Evolutionary conservation across 768 basidiomycete species (phyloP).

Genomic region (Rhizopogon sp.): DNA sequence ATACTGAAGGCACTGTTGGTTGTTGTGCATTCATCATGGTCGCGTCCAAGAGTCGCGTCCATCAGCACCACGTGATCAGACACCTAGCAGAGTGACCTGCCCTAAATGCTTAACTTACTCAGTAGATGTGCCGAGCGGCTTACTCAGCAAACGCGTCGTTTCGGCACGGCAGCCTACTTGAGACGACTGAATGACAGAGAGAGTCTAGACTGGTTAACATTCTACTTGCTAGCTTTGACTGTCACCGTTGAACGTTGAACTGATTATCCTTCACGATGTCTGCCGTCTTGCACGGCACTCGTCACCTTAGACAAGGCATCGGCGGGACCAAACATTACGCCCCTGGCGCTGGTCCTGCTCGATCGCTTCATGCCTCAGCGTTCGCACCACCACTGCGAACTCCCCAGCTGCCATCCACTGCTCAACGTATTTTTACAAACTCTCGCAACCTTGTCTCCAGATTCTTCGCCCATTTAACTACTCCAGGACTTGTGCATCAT

Average conservation of each 20-base stretch:
- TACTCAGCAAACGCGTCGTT: slow-evolving; percentile 15
- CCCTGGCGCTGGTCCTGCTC: slow-evolving; percentile 12
- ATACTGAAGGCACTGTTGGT: slow-evolving; percentile 37
- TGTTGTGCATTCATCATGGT: slow-evolving; percentile 14
- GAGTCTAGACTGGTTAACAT: too few species aligned
- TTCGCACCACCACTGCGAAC: slow-evolving; percentile 28
- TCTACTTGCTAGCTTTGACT: neutral
- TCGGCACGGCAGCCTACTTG: slow-evolving; percentile 6
- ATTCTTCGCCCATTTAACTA: slow-evolving; percentile 51
- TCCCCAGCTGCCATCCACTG: slow-evolving; percentile 27
- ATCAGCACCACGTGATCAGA: neutral
- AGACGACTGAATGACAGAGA: too few species aligned
- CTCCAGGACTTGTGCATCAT: slow-evolving; percentile 44
- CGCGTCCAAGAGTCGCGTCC: neutral
- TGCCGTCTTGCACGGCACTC: slow-evolving; percentile 19
- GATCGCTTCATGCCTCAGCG: slow-evolving; percentile 43
- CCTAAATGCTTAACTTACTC: too few species aligned
- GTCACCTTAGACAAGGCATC: slow-evolving; percentile 21
- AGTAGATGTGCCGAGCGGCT: slow-evolving; percentile 2
- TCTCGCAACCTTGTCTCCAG: slow-evolving; percentile 52
- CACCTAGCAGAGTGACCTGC: too few species aligned
- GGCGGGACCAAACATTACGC: slow-evolving; percentile 4
- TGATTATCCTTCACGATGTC: slow-evolving; percentile 12
- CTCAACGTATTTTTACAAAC: slow-evolving; percentile 45
- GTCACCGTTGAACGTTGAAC: neutral